A percentile compares a stretch with the other conserved stretches of the same genome.
Conservation (phyloP, 176 grass and related monocot genomes). For the Chloris gayana region DNA sequence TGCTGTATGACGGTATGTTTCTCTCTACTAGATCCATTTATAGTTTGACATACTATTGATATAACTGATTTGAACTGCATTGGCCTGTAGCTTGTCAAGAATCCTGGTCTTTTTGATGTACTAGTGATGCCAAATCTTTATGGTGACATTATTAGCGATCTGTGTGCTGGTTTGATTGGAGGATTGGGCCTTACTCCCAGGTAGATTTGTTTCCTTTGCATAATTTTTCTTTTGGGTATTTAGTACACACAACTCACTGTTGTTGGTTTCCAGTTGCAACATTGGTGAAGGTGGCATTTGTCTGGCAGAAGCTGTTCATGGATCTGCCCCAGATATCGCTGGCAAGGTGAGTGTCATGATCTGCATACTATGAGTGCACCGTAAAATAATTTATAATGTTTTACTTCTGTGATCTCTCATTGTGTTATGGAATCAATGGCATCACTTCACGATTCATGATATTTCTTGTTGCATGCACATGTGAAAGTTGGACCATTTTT, state of each 20-base stretch:
- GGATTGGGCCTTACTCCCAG: conserved; percentile 95
- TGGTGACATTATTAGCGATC: conserved; percentile 98
- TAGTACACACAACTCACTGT: background rate
- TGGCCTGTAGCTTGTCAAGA: conserved; percentile 82
- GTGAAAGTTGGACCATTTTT: background rate
- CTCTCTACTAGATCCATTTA: background rate
- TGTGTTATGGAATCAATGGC: background rate
- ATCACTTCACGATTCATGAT: background rate
- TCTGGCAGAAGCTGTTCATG: conserved; percentile 95
- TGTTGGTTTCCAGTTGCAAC: conserved; percentile 69
- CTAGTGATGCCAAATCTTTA: conserved; percentile 99
- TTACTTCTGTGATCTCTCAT: background rate
- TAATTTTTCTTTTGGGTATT: conserved; percentile 14
- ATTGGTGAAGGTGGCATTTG: conserved; percentile 98
- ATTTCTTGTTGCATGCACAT: background rate
- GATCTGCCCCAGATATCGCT: conserved; percentile 96
- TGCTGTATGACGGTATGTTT: conserved; percentile 94
- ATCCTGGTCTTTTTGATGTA: conserved; percentile 87
- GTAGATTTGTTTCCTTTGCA: conserved; percentile 49
- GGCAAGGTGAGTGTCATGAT: conserved; percentile 63
- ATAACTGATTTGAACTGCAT: conserved; percentile 28
- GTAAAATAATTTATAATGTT: conserved; percentile 21
- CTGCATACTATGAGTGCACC: background rate
- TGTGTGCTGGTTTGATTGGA: conserved; percentile 93
- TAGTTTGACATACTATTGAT: background rate